Conservation (phyloP, 2,329 filamentous ascomycete genomes). For the Rhynchosporium graminicola region DNA sequence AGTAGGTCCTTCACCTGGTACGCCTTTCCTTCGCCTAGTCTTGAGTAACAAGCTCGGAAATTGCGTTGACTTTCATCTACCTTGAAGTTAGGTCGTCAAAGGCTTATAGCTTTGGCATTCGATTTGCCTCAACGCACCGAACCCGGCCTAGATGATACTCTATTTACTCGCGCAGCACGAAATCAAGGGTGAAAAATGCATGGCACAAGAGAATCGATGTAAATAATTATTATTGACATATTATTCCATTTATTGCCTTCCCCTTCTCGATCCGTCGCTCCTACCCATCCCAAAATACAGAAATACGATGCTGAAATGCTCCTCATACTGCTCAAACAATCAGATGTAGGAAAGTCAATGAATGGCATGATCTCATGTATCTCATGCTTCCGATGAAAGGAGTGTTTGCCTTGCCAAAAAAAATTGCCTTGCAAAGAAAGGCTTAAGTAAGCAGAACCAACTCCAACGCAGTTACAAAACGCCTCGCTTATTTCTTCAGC, state of each 20-base stretch:
- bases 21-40: too few species aligned
- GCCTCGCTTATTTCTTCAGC: constrained; percentile 49
- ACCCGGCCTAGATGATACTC: too few species aligned
- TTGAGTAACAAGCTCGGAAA: too few species aligned
- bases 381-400: constrained; percentile 10
- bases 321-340: constrained; percentile 6
- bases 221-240: neutral
- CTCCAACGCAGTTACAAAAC: neutral
- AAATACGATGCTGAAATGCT: neutral
- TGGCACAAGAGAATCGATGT: too few species aligned
- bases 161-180: neutral
- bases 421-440: constrained; percentile 17
- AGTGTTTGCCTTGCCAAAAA: neutral
- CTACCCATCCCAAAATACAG: neutral
- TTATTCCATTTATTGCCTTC: neutral
- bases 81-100: too few species aligned
- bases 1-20: too few species aligned
- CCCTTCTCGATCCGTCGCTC: neutral
- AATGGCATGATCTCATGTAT: constrained; percentile 27
- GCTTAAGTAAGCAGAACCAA: constrained; percentile 16
- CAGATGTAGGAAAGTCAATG: constrained; percentile 25
- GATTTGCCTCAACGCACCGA: too few species aligned
- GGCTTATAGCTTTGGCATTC: too few species aligned
- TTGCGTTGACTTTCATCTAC: too few species aligned
- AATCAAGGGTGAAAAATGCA: too few species aligned